A percentile compares a stretch with the other conserved stretches of the same genome.
Conservation (phyloP, 768 basidiomycete species). For the Russula sp. region DNA sequence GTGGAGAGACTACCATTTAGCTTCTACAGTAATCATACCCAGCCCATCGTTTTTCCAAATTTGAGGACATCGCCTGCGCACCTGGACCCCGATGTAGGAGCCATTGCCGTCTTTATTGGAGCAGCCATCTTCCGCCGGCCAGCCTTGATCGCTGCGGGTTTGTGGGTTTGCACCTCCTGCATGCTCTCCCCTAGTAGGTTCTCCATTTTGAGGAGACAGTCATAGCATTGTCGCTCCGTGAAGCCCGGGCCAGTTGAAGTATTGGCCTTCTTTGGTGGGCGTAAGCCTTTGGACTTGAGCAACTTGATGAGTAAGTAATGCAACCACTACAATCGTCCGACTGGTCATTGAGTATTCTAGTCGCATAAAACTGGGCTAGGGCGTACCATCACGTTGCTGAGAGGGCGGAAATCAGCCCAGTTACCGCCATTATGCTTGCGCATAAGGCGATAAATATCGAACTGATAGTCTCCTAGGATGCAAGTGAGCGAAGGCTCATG, state of each 20-base stretch:
- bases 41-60: constrained; percentile 59
- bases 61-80: constrained; percentile 61
- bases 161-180: constrained; percentile 38
- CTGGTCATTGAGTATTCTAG: not conserved
- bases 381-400: constrained; percentile 88
- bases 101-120: constrained; percentile 32
- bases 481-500: not conserved
- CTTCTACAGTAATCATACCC: constrained; percentile 42
- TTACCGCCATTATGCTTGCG: constrained; percentile 50
- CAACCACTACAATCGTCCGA: constrained; percentile 66
- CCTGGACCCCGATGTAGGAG: constrained; percentile 24
- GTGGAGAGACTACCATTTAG: too few species aligned
- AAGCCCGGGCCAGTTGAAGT: constrained; percentile 40
- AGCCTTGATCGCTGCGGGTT: constrained; percentile 38
- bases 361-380: not conserved
- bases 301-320: constrained; percentile 80
- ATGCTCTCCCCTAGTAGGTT: constrained; percentile 51
- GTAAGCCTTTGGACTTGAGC: constrained; percentile 64
- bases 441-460: constrained; percentile 94
- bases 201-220: constrained; percentile 66
- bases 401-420: constrained; percentile 78
- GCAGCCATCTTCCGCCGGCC: constrained; percentile 40
- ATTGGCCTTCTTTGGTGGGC: constrained; percentile 37
- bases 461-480: constrained; percentile 79
- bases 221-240: constrained; percentile 66